These are phyloP conservation scores for Alternaria atra DNA, from an alignment of 2,329 filamentous ascomycete genomes.

Conservation along the genomic window DNA sequence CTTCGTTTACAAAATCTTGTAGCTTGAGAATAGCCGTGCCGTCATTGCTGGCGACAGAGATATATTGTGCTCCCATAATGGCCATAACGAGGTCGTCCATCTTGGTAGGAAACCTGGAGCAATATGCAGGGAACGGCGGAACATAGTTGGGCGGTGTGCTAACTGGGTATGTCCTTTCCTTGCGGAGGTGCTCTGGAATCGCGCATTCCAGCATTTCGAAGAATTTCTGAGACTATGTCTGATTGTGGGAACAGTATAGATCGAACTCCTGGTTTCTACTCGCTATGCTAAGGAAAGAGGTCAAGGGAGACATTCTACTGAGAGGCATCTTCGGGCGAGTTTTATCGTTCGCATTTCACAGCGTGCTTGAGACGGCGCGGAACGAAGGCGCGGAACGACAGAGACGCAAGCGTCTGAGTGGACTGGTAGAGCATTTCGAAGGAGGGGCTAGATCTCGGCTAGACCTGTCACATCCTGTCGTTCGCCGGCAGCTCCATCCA, in stretches of 20 bases:
- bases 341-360: background rate
- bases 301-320: background rate
- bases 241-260: background rate
- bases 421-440: background rate
- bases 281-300: background rate
- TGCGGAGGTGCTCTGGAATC: slow-evolving; percentile 33
- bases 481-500: background rate
- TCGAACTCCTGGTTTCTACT: background rate
- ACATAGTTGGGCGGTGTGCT: slow-evolving; percentile 34
- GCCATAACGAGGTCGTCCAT: slow-evolving; percentile 48
- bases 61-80: slow-evolving; percentile 46
- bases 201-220: slow-evolving; percentile 34
- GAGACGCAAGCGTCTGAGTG: background rate
- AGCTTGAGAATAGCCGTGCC: slow-evolving; percentile 23
- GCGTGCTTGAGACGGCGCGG: background rate
- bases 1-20: slow-evolving; percentile 20
- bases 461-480: background rate
- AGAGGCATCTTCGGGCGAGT: background rate
- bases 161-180: slow-evolving; percentile 26
- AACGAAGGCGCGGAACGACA: background rate
- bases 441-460: background rate
- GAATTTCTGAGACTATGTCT: background rate
- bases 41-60: background rate
- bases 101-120: slow-evolving; percentile 43
- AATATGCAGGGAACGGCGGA: slow-evolving; percentile 45